Base-by-base conservation (phyloP, 352 stramenopile species). In the Pythium monospermum region DNA sequence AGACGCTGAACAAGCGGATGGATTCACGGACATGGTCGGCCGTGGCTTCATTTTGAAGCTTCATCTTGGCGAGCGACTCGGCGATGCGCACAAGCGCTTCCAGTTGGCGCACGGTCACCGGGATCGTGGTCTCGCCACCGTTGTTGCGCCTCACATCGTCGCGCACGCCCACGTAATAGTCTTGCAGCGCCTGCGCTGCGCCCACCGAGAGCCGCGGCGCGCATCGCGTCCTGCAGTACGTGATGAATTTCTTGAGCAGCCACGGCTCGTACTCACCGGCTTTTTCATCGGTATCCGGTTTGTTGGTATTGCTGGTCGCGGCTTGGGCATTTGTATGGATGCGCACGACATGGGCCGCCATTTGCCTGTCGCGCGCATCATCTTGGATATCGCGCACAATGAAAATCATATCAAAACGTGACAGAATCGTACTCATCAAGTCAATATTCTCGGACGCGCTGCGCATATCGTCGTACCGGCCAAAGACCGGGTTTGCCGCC, bases 401-500 rank as follows among this genome's bases (percentile, higher is more conserved):
- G 70, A 99, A 99, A 53, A 99, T 99, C 66, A 99, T 87, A 68
- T 99, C 97, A 72, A 99, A 99, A 32, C 97, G 86, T 58, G 86
- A 98, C 12, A 99, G 74, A 70, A 99, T 99, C 7, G 96, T 99
- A 31, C 94, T 98, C 93, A 99, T 98, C 22, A 99, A 83, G 51
- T 99, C 95, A 57, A 99, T 99, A 68, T 99, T 99, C 65, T 99
- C 96, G 0, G 86, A 92, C 1, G 96, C 95, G n/a, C 87, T 97
- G 61, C 97, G 97, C 57, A 98, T 93, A 64, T 99, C 96, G 59
- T 99, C 95, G 66, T 99, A 99, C 15, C 96, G 90, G 44, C 96
- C 97, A 71, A 97, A 99, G 8, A 99, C 95, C 3, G 96, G 96
- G 63, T 99, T 99, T 3, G 97, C 97, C 28, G 97, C 97, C 4